A percentile compares a stretch with the other conserved stretches of the same genome.
These are phyloP conservation scores for Elsinoe fawcettii DNA, from an alignment of 2,329 filamentous ascomycete genomes.

Conservation along the genomic window DNA sequence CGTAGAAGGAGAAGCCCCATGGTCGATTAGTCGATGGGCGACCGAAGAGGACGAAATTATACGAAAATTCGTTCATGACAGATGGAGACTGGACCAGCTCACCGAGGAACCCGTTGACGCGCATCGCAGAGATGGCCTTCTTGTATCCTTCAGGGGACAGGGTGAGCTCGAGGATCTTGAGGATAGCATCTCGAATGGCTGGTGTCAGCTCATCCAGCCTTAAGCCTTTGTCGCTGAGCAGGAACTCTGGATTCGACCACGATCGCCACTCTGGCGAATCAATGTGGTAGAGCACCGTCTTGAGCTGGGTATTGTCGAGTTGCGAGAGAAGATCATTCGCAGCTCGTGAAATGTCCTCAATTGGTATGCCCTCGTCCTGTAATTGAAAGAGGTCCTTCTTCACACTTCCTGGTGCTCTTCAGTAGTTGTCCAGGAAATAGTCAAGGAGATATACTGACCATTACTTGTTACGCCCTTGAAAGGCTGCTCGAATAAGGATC, in stretches of 20 bases:
- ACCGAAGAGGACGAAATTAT: slow-evolving; percentile 68
- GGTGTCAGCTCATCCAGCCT: slow-evolving; percentile 57
- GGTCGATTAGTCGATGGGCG: slow-evolving; percentile 48
- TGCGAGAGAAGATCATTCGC: slow-evolving; percentile 40
- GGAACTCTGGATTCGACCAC: slow-evolving; percentile 65
- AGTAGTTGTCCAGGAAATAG: neutral
- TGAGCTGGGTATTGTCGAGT: slow-evolving; percentile 44
- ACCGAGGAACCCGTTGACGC: slow-evolving; percentile 67
- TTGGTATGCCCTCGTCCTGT: slow-evolving; percentile 57
- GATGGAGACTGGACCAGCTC: slow-evolving; percentile 53
- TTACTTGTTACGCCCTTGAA: slow-evolving; percentile 64
- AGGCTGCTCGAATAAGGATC: slow-evolving; percentile 46
- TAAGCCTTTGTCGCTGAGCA: slow-evolving; percentile 60
- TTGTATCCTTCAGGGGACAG: slow-evolving; percentile 63
- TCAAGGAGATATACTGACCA: slow-evolving; percentile 36
- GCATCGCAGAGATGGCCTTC: slow-evolving; percentile 63
- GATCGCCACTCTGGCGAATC: slow-evolving; percentile 66
- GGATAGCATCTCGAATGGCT: slow-evolving; percentile 41
- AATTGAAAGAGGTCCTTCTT: slow-evolving; percentile 28
- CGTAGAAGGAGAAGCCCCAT: slow-evolving; percentile 70
- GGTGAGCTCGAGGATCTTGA: slow-evolving; percentile 49
- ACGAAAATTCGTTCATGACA: slow-evolving; percentile 67
- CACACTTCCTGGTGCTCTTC: slow-evolving; percentile 20
- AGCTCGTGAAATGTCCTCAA: slow-evolving; percentile 48
- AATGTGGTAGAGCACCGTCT: slow-evolving; percentile 51